Evolutionary conservation across 2,329 filamentous ascomycete species (phyloP).

Genomic region (Ascochyta clinopodiicola): DNA sequence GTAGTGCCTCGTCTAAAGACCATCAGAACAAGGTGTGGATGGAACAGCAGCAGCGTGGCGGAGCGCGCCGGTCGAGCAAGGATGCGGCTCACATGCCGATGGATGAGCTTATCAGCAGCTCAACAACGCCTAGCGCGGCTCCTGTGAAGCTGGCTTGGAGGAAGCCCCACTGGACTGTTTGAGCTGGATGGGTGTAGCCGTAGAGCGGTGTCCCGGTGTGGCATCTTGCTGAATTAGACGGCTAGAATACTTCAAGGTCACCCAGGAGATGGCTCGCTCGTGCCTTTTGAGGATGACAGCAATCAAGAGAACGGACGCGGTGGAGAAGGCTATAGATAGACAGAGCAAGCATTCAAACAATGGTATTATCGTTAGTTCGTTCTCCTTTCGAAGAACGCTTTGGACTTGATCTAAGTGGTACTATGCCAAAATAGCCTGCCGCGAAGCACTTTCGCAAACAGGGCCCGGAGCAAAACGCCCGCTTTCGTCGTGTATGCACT

Average conservation of each 20-base stretch:
- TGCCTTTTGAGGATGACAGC: no score
- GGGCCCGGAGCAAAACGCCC: constrained; percentile 2
- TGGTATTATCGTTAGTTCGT: neutral
- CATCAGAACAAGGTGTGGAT: neutral
- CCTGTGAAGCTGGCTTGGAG: neutral
- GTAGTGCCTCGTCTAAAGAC: neutral
- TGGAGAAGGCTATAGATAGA: neutral
- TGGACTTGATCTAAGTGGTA: neutral
- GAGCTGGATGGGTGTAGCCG: neutral
- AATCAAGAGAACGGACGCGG: no score
- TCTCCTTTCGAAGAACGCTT: neutral
- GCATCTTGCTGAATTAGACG: no score
- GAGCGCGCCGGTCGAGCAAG: neutral
- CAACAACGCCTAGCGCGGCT: neutral
- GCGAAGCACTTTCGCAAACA: constrained; percentile 18
- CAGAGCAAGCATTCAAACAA: neutral
- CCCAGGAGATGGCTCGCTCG: no score
- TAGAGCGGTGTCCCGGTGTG: no score
- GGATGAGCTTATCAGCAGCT: neutral
- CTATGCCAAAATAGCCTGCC: neutral
- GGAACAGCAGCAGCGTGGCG: neutral
- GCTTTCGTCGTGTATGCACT: neutral
- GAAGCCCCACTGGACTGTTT: constrained; percentile 11
- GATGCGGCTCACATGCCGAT: neutral
- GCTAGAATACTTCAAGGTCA: no score